A percentile compares a stretch with the other conserved stretches of the same genome.
These are phyloP conservation scores for Jimgerdemannia lactiflua DNA, from an alignment of 192 early-diverging fungal species.

Conservation along the genomic window DNA sequence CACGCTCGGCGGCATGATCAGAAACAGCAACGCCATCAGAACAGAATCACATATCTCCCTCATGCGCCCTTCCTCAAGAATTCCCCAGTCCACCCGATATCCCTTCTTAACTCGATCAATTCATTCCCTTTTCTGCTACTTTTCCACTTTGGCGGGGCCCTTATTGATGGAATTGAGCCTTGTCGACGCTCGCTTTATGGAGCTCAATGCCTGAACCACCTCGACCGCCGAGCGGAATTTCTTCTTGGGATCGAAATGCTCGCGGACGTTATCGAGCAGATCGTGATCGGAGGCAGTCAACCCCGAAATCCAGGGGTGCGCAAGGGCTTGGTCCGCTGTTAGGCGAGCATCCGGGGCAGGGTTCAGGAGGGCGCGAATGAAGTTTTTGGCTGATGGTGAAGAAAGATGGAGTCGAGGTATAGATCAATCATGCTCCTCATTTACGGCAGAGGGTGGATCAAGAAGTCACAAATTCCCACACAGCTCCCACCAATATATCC, in stretches of 20 bases:
- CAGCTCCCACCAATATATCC: too few species aligned
- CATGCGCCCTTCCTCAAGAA: too few species aligned
- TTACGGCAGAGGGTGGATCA: too few species aligned
- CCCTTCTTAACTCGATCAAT: too few species aligned
- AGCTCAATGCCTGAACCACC: constrained; percentile 61
- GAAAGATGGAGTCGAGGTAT: neutral
- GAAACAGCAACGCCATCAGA: too few species aligned
- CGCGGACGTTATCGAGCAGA: constrained; percentile 77
- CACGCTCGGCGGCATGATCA: too few species aligned
- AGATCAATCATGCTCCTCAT: too few species aligned
- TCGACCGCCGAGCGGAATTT: constrained; percentile 63
- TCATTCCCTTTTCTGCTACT: too few species aligned
- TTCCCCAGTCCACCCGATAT: too few species aligned
- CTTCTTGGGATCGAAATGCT: constrained; percentile 67
- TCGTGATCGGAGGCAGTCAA: constrained; percentile 64
- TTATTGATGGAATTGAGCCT: neutral
- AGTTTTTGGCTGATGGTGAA: constrained; percentile 64
- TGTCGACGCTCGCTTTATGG: constrained; percentile 14
- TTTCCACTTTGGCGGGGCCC: too few species aligned
- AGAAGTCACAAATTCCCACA: too few species aligned
- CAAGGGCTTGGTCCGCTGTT: constrained; percentile 77
- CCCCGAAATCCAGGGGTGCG: constrained; percentile 82
- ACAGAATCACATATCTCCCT: too few species aligned
- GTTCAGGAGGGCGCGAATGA: constrained; percentile 63
- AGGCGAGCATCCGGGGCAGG: constrained; percentile 71